Percentiles rank a stretch among this genome's conserved stretches.
phyloP scores from a whole-genome alignment of 2,329 filamentous ascomycete genomes.

The Pezicula rhizophila region DNA sequence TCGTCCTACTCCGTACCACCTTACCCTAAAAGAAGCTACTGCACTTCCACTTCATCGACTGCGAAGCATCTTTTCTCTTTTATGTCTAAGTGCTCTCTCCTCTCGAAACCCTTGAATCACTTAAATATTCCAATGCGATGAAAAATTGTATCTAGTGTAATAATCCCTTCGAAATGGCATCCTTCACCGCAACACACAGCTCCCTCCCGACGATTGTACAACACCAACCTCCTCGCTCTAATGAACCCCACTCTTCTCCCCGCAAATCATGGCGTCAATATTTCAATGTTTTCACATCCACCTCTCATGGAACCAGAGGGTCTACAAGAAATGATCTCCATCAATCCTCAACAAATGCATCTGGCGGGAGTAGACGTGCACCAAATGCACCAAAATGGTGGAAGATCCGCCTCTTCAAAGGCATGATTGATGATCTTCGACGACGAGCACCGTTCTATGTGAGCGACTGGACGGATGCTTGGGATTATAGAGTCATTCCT shows the following conservation, averaged over 20 bases:
- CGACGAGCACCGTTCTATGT: conserved; percentile 70
- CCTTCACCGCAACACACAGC: too few relatives aligned
- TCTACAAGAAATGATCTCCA: conserved; percentile 4
- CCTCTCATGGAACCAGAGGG: not conserved
- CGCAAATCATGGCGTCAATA: conserved; percentile 14
- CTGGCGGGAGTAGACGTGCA: conserved; percentile 12
- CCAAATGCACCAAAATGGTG: conserved; percentile 50
- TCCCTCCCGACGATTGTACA: too few relatives aligned
- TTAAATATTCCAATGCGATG: too few relatives aligned
- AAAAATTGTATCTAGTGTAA: too few relatives aligned
- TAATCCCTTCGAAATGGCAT: too few relatives aligned
- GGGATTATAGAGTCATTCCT: conserved; percentile 84
- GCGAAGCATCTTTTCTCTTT: too few relatives aligned
- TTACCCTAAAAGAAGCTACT: too few relatives aligned
- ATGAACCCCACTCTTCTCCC: conserved; percentile 4
- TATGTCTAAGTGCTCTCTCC: too few relatives aligned
- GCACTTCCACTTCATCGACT: too few relatives aligned
- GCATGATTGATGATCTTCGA: conserved; percentile 73
- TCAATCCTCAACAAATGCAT: conserved; percentile 10
- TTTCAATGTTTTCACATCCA: conserved; percentile 5
- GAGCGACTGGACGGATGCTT: conserved; percentile 81
- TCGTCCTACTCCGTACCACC: too few relatives aligned
- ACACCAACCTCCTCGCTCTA: conserved; percentile 3
- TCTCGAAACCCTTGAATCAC: too few relatives aligned
- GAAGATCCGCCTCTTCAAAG: conserved; percentile 67